Base-by-base conservation (phyloP, 108 stramenopile species). In the Conticribra guillardii region DNA sequence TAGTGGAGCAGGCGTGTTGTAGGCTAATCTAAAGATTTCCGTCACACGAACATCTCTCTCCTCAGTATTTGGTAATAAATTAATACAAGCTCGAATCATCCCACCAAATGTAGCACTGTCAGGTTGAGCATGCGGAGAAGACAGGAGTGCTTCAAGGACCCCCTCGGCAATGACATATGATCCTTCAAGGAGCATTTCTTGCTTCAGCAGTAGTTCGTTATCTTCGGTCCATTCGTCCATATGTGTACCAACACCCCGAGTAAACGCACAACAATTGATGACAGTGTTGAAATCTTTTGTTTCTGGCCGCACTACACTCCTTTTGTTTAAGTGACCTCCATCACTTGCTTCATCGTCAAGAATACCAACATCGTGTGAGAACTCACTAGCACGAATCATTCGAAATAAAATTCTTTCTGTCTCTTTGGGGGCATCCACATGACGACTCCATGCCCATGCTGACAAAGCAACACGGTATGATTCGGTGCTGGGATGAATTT, bases 361-460 rank as follows among this genome's bases (percentile, higher is more conserved):
- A 29, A 7, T 54, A 29, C 19, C 58, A 52, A 18, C 33, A 2
- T 37, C 33, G 27, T 17, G 2, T 4, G 24, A 0, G 11, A 2
- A 3, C 19, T 71, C 41, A 22, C 41, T 51, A 29, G 67, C 68
- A 57, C 75, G 60, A 63, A 76, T 69, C 68, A 76, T 76, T 51
- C 62, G 45, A 48, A 49, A 64, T 28, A 76, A 52, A 21, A 76
- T 76, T 17, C 55, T 44, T 27, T 76, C 75, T 7, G 55, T 67
- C 31, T 76, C 67, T 30, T 58, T 76, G 0, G 75, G 75, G 22
- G 75, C 75, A 58, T 64, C 47, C 7, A 76, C 62, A 64, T 76
- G 67, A 64, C 62, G 62, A 57, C 75, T 76, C 75, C 75, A 76
- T n/a, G 58, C 75, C 75, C 75, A 76, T 23, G 75, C 75, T 0